A percentile compares a stretch with the other conserved stretches of the same genome.
Evolutionary conservation across 768 basidiomycete genomes (phyloP).

Genomic region (Lentinula sp.): DNA sequence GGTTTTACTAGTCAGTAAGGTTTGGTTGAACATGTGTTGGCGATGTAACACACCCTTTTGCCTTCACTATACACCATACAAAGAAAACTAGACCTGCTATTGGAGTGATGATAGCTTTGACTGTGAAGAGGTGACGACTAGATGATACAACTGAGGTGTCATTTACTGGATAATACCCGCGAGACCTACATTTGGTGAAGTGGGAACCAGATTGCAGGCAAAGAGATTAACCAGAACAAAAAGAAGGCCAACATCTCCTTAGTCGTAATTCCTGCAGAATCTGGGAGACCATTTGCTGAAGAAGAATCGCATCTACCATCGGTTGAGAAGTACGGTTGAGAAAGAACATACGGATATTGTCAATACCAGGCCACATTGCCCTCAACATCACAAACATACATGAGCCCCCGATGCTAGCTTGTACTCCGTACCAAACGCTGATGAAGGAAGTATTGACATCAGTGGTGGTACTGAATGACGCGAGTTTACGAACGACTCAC

Average conservation of each 20-base stretch:
- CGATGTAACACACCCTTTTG: slow-evolving; percentile 38
- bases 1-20: neutral
- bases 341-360: slow-evolving; percentile 50
- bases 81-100: slow-evolving; percentile 67
- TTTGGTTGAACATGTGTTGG: neutral
- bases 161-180: slow-evolving; percentile 6
- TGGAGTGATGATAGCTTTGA: slow-evolving; percentile 72
- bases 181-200: slow-evolving; percentile 67
- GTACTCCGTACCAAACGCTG: slow-evolving; percentile 75
- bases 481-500: slow-evolving; percentile 28
- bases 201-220: slow-evolving; percentile 79
- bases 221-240: slow-evolving; percentile 78
- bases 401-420: slow-evolving; percentile 77
- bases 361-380: slow-evolving; percentile 71
- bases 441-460: neutral
- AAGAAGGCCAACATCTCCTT: slow-evolving; percentile 78
- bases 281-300: slow-evolving; percentile 66
- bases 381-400: slow-evolving; percentile 72
- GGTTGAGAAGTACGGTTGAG: neutral
- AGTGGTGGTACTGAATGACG: neutral
- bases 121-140: slow-evolving; percentile 73
- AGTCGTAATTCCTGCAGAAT: slow-evolving; percentile 68
- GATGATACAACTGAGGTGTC: slow-evolving; percentile 8
- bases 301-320: neutral
- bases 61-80: slow-evolving; percentile 73